Percentiles rank a stretch among this genome's conserved stretches.
Evolutionary conservation across 2,329 filamentous ascomycete species (phyloP).

Genomic region (Alternaria infectoria): DNA sequence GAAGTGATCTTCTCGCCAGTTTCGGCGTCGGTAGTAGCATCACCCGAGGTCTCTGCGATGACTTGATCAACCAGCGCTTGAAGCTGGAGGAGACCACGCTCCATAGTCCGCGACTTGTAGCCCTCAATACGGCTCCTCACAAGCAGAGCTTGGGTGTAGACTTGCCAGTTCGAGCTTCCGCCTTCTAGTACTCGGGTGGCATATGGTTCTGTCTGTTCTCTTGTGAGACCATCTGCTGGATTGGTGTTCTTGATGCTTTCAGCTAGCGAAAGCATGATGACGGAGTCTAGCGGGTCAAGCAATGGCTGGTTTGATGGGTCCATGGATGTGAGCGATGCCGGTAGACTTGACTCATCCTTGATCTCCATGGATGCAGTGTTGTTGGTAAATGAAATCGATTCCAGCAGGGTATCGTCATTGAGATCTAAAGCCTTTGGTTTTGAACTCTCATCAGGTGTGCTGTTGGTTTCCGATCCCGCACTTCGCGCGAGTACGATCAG

Average conservation of each 20-base stretch:
- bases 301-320: slow-evolving; percentile 82
- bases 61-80: slow-evolving; percentile 96
- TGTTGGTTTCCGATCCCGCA: slow-evolving; percentile 41
- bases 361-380: slow-evolving; percentile 53
- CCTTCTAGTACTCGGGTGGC: slow-evolving; percentile 86
- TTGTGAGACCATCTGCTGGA: slow-evolving; percentile 80
- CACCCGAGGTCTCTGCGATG: slow-evolving; percentile 75
- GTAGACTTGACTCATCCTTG: slow-evolving; percentile 60
- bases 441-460: slow-evolving; percentile 31
- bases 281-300: slow-evolving; percentile 82
- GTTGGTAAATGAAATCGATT: slow-evolving; percentile 80
- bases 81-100: slow-evolving; percentile 87
- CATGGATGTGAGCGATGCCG: slow-evolving; percentile 67
- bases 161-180: slow-evolving; percentile 94
- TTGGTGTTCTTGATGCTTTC: slow-evolving; percentile 91
- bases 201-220: slow-evolving; percentile 93
- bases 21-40: slow-evolving; percentile 31
- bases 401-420: slow-evolving; percentile 92
- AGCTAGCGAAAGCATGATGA: slow-evolving; percentile 78
- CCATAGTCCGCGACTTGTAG: slow-evolving; percentile 83
- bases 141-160: slow-evolving; percentile 91
- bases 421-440: slow-evolving; percentile 74
- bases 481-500: slow-evolving; percentile 90
- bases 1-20: slow-evolving; percentile 64
- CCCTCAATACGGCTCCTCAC: slow-evolving; percentile 90